phyloP scores from a whole-genome alignment of 768 basidiomycete species.

The Imleria badia region DNA sequence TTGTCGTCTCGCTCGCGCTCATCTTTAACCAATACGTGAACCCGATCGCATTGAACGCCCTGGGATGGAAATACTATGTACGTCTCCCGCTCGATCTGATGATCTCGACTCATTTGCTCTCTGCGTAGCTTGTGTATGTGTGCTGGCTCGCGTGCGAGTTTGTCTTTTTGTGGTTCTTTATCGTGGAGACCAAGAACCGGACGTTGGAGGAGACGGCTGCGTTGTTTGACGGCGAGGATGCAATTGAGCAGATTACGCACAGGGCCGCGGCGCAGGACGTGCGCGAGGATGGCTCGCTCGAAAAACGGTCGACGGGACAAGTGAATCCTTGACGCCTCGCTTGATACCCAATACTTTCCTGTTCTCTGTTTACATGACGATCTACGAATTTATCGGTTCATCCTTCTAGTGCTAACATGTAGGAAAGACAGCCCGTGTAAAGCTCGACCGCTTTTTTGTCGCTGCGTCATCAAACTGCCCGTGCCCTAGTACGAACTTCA shows the following conservation, averaged over 20 bases:
- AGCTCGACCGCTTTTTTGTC: no score
- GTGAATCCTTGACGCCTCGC: neutral
- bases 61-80: constrained; percentile 51
- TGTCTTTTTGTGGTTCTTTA: constrained; percentile 10
- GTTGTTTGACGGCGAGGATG: constrained; percentile 63
- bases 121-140: constrained; percentile 20
- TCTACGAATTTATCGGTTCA: no score
- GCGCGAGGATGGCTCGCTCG: neutral
- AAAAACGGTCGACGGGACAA: constrained; percentile 4
- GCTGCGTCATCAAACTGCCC: no score
- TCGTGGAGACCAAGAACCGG: constrained; percentile 30
- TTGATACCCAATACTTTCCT: no score
- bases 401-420: no score
- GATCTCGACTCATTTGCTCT: neutral
- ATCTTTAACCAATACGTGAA: constrained; percentile 83
- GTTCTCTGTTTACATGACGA: no score
- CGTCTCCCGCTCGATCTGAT: neutral
- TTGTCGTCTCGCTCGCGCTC: constrained; percentile 60
- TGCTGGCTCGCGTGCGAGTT: constrained; percentile 19
- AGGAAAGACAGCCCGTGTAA: no score
- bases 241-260: constrained; percentile 16
- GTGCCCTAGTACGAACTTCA: no score
- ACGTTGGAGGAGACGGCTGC: constrained; percentile 75
- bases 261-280: constrained; percentile 3
- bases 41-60: constrained; percentile 60